phyloP scores from a whole-genome alignment of 208 protist genomes.

The Tritrichomonas musculus region DNA sequence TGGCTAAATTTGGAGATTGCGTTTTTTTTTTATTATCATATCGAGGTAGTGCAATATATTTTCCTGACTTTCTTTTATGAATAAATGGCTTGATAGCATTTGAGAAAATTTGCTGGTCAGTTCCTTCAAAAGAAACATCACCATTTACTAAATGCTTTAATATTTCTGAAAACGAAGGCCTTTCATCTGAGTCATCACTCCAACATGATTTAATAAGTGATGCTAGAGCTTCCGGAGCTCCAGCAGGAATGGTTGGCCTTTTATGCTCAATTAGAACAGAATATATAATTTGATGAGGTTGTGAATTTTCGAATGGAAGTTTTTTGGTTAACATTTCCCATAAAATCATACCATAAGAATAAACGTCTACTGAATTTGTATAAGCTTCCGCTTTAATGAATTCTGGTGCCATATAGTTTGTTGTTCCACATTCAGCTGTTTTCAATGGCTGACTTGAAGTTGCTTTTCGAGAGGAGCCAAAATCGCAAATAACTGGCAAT shows the following conservation, averaged over 20 bases:
- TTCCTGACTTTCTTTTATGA: too few relatives aligned
- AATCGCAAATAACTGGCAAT: slow-evolving; percentile 11
- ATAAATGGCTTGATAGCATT: neutral
- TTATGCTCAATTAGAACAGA: neutral
- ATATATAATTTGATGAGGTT: neutral
- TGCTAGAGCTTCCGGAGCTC: neutral
- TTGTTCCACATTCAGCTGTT: neutral
- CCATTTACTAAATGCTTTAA: neutral
- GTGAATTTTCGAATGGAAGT: neutral
- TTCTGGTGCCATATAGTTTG: slow-evolving; percentile 27
- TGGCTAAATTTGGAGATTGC: too few relatives aligned
- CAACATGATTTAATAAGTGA: neutral
- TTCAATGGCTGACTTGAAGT: neutral
- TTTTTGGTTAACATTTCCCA: neutral
- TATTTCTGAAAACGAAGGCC: neutral
- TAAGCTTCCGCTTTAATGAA: neutral
- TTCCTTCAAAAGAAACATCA: neutral
- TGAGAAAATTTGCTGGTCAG: neutral
- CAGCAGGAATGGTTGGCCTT: neutral
- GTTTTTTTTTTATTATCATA: too few relatives aligned
- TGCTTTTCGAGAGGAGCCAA: neutral
- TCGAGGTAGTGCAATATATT: too few relatives aligned
- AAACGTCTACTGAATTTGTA: neutral
- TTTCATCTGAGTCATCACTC: neutral
- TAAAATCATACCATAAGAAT: neutral